Evolutionary conservation across 2,329 filamentous ascomycete genomes (phyloP), one percentile per base, ranked within the genome.

Genomic region (Alternaria conjuncta): DNA sequence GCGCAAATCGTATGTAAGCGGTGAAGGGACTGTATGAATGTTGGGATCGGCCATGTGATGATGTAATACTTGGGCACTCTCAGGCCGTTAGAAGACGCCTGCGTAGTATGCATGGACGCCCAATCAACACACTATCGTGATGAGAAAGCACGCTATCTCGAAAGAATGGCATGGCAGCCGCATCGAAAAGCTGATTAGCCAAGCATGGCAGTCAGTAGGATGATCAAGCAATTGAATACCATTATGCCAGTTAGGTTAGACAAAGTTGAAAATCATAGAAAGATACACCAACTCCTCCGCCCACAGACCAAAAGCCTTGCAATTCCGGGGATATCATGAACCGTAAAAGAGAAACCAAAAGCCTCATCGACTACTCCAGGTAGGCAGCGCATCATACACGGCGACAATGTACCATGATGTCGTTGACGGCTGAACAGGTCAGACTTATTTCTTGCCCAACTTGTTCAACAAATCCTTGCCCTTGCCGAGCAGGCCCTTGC

Each of bases 391-490:
- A 18, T 41, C 13, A 53, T 23, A 10, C 30, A 36, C 6, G 49
- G 7, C 21, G 15, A 36, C 20, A 25, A 36, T 23, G 49, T 41
- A 53, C 9, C 49, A 53, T 56, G 28, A 26, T 21, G n/a, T n/a
- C 28, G 51, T 25, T 26, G 26, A 32, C 50, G 13, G 21, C 23
- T 26, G 21, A 23, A 43, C 9, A 46, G 20, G 23, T 10, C 45
- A 46, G 11, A 21, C 58, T 64, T 66, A 79, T 73, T 85, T 82
- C 76, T 81, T 81, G 70, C 74, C 72, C 28, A 78, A 68, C 72
- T 83, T 77, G 21, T 77, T 77, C 63, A 86, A 67, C 60, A 84
- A 76, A 60, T 86, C 85, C 79, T 86, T 88, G 44, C 84, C 86
- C 74, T 85, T 86, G 55, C 86, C 84, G 8, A 86, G 79, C 51